Conservation (phyloP, 257 asterid species). For the Solanum chiquidenum region DNA sequence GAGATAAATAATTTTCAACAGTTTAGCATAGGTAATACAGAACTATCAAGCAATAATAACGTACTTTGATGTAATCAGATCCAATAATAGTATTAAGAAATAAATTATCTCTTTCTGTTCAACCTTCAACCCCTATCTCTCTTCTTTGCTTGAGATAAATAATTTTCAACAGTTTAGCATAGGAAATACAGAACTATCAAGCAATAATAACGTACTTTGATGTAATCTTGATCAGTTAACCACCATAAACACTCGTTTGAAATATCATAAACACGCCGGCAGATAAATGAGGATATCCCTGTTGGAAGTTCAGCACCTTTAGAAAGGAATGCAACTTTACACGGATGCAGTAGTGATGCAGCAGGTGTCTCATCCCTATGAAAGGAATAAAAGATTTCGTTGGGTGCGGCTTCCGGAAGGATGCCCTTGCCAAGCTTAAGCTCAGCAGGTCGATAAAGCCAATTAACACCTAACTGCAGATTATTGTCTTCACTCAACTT, state of each 20-base stretch:
- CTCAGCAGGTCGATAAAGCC: slow-evolving; percentile 87
- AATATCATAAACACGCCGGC: slow-evolving; percentile 73
- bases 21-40: too few relatives aligned
- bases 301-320: slow-evolving; percentile 68
- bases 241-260: slow-evolving; percentile 48
- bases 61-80: too few relatives aligned
- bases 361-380: slow-evolving; percentile 76
- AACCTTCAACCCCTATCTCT: not conserved
- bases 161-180: not conserved
- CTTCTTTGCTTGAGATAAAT: not conserved
- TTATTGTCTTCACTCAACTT: slow-evolving; percentile 25
- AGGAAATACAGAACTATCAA: not conserved
- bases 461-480: slow-evolving; percentile 54
- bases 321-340: slow-evolving; percentile 98
- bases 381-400: slow-evolving; percentile 82
- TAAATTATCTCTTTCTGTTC: not conserved
- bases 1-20: too few relatives aligned
- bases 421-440: slow-evolving; percentile 46
- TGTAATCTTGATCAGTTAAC: slow-evolving; percentile 73
- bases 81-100: not conserved
- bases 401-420: slow-evolving; percentile 58
- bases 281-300: slow-evolving; percentile 67
- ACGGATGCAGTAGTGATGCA: slow-evolving; percentile 83
- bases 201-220: slow-evolving; percentile 49
- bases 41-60: too few relatives aligned